Percentiles rank a stretch among this genome's conserved stretches.
These are phyloP conservation scores for Pisolithus albus DNA, from an alignment of 768 basidiomycete genomes.

Conservation along the genomic window DNA sequence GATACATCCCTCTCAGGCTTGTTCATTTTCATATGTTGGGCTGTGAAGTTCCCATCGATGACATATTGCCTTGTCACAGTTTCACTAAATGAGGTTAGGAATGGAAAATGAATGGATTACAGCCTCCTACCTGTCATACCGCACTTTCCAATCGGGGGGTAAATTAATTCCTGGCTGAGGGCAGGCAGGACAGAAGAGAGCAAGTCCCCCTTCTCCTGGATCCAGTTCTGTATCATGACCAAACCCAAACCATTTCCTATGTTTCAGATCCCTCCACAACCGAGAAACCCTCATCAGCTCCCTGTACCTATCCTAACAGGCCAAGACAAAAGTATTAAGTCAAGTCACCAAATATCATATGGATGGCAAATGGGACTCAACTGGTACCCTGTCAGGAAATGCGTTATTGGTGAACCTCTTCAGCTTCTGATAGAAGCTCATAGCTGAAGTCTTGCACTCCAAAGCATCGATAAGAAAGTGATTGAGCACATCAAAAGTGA, in stretches of 20 bases:
- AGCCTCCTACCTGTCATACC: slow-evolving; percentile 2
- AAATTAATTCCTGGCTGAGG: slow-evolving; percentile 23
- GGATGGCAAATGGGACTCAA: too few species aligned
- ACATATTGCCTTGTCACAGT: not conserved
- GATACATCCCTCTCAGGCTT: slow-evolving; percentile 17
- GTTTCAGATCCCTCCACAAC: slow-evolving; percentile 1
- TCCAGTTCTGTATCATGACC: slow-evolving; percentile 3
- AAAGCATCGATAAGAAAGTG: slow-evolving; percentile 4
- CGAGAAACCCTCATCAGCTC: slow-evolving; percentile 6
- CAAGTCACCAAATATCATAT: too few species aligned
- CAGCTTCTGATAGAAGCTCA: slow-evolving; percentile 7
- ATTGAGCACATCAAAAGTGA: slow-evolving; percentile 4
- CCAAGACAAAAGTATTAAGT: too few species aligned
- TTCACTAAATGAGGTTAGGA: not conserved
- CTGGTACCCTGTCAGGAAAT: not conserved
- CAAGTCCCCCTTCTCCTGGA: slow-evolving; percentile 5
- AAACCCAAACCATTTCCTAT: slow-evolving; percentile 2
- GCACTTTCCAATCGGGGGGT: slow-evolving; percentile 14
- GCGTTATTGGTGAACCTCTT: slow-evolving; percentile 3
- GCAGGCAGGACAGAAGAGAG: slow-evolving; percentile 23
- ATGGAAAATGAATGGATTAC: not conserved
- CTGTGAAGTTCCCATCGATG: slow-evolving; percentile 11
- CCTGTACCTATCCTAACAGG: slow-evolving; percentile 5
- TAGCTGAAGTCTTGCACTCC: slow-evolving; percentile 11
- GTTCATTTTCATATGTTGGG: slow-evolving; percentile 16